Conservation (phyloP, 2,329 filamentous ascomycete genomes). For the Trichoderma oligosporum region DNA sequence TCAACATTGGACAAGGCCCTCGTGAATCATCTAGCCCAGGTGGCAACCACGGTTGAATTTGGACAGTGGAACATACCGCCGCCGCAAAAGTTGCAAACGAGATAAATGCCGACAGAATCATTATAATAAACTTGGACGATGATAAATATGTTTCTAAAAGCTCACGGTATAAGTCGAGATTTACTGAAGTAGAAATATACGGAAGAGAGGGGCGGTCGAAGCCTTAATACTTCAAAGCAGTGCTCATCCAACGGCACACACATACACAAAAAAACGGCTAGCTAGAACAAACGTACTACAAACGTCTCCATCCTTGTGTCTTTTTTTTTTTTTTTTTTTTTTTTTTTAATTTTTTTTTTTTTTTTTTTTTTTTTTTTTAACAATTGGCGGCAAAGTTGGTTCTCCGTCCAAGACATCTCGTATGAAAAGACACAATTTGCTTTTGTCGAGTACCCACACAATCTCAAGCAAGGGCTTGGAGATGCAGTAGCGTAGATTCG, state of each 20-base stretch:
- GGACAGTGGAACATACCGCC: background rate
- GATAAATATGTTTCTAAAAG: background rate
- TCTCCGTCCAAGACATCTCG: slow-evolving; percentile 1
- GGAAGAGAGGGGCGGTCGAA: background rate
- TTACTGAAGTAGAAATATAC: background rate
- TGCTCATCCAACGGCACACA: background rate
- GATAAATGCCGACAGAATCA: background rate
- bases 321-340: background rate
- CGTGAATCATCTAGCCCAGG: slow-evolving; percentile 21
- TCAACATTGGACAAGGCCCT: slow-evolving; percentile 27
- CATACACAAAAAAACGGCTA: background rate
- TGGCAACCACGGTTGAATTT: slow-evolving; percentile 13
- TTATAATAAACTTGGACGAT: background rate
- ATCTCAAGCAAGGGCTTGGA: background rate
- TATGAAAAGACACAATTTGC: slow-evolving; percentile 4
- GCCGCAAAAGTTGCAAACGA: slow-evolving; percentile 7
- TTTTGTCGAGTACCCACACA: background rate
- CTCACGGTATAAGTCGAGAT: background rate
- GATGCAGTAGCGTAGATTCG: slow-evolving; percentile 3
- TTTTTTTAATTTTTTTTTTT: background rate
- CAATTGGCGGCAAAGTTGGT: slow-evolving; percentile 6
- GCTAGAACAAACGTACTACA: background rate
- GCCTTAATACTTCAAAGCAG: background rate
- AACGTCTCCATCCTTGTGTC: background rate
- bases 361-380: background rate